Base-by-base conservation (phyloP, 2,329 filamentous ascomycete species). In the Ploettnerulaceae sp. region DNA sequence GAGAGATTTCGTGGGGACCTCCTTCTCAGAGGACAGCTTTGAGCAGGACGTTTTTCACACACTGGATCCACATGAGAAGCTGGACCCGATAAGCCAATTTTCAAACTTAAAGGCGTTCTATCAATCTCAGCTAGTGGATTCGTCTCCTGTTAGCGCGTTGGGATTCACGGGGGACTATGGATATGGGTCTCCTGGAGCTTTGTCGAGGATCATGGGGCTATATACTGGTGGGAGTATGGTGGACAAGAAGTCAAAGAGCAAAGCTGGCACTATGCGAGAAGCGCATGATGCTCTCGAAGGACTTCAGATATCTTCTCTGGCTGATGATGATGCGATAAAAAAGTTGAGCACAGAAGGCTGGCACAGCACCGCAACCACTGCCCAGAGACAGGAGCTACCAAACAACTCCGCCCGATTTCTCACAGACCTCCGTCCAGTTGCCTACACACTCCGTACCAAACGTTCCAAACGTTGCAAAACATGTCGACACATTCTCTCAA, bases 401-500 rank as follows among this genome's bases (percentile, higher is more conserved):
- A 52, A 57, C 34, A 34, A 52, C 64, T 57, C 68, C 62, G 67
- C 70, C 54, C 79, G 77, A 5, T 90, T 93, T 62, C 69, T 79
- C 1, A 76, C 83, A 43, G 80, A 91, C 15, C 77, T 97, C 4
- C 83, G 88, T 21, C 93, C 93, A 0, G 76, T 90, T 11, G 84
- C 90, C 0, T 84, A 86, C 12, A 76, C 94, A 2, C 79, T 98
- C 11, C 84, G 89, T 47, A 95, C 91, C 0, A 96, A 96, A 64
- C 85, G 91, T 28, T 89, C 89, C 15, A 97, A 96, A 69, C 87
- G 93, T 35, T 98, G 93, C 67, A 85, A 88, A 40, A 78, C 84
- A 8, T 98, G 93, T 68, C 84, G 93, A 9, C 91, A 97, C 69
- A 96, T 97, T 63, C 84, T 98, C 57, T 86, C 89, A 51, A 94